Conservation (phyloP, 2,329 filamentous ascomycete species). For the Aureobasidium sp. region DNA sequence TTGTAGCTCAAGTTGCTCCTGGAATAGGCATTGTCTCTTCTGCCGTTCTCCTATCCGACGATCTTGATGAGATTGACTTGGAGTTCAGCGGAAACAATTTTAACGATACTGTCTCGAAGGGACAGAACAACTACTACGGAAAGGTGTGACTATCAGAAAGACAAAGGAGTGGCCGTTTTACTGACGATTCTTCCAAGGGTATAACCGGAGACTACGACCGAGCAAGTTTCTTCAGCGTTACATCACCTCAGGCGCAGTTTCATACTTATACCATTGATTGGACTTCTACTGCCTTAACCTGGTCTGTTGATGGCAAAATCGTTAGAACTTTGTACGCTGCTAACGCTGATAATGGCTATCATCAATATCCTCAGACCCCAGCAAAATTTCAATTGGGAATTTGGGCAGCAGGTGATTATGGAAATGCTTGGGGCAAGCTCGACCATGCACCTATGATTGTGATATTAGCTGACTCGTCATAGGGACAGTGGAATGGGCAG, state of each 20-base stretch:
- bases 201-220: constrained; percentile 47
- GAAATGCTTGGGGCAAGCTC: constrained; percentile 35
- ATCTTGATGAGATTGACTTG: constrained; percentile 50
- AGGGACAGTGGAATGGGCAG: constrained; percentile 30
- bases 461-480: too few relatives aligned
- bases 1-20: constrained; percentile 41
- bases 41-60: constrained; percentile 45
- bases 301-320: constrained; percentile 51
- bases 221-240: constrained; percentile 33
- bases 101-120: constrained; percentile 22
- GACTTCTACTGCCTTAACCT: constrained; percentile 60
- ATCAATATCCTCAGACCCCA: constrained; percentile 27
- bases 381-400: constrained; percentile 45
- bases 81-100: constrained; percentile 36
- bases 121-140: constrained; percentile 49
- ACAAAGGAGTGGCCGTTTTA: background rate
- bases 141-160: constrained; percentile 26
- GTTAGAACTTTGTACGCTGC: constrained; percentile 37
- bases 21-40: constrained; percentile 45
- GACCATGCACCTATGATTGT: too few relatives aligned
- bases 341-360: constrained; percentile 34
- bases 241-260: constrained; percentile 43
- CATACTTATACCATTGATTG: constrained; percentile 69
- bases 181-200: constrained; percentile 24
- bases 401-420: constrained; percentile 81